Percentiles rank a stretch among this genome's conserved stretches.
Evolutionary conservation across 2,329 filamentous ascomycete species (phyloP).

Genomic region (Aspergillus sp.): DNA sequence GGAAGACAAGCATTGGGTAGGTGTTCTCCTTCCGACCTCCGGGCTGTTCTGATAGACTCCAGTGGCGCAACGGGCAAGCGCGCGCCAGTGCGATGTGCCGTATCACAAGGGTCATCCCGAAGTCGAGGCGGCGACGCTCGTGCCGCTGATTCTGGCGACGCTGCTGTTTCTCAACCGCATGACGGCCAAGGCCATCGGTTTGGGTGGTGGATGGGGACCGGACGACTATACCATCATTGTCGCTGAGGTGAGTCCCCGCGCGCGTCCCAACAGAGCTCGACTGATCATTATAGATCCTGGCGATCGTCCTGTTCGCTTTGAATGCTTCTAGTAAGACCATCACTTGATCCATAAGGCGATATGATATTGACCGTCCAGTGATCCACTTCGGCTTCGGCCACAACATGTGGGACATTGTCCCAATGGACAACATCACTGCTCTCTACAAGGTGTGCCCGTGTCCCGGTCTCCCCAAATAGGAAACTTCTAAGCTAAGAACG

Average conservation of each 20-base stretch:
- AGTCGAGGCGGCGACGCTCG: constrained; percentile 10
- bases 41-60: background rate
- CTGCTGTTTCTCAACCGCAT: constrained; percentile 15
- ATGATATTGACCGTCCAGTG: constrained; percentile 11
- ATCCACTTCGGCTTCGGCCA: constrained; percentile 21
- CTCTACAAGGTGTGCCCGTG: constrained; percentile 15
- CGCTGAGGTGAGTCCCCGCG: constrained; percentile 12
- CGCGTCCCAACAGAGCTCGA: background rate
- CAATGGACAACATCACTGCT: constrained; percentile 18
- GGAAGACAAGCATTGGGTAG: constrained; percentile 9
- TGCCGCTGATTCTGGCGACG: constrained; percentile 13
- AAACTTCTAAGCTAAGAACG: background rate
- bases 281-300: constrained; percentile 8
- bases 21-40: background rate
- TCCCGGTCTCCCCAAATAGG: too few species aligned
- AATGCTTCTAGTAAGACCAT: constrained; percentile 12
- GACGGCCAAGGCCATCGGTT: constrained; percentile 8
- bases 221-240: constrained; percentile 17
- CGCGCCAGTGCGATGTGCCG: constrained; percentile 9
- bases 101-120: constrained; percentile 8
- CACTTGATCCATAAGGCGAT: background rate
- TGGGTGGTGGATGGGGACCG: constrained; percentile 15
- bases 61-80: constrained; percentile 9
- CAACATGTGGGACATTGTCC: constrained; percentile 23
- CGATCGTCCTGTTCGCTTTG: constrained; percentile 9